Evolutionary conservation across 2,329 filamentous ascomycete species (phyloP).

Genomic region (Onygenales sp.): DNA sequence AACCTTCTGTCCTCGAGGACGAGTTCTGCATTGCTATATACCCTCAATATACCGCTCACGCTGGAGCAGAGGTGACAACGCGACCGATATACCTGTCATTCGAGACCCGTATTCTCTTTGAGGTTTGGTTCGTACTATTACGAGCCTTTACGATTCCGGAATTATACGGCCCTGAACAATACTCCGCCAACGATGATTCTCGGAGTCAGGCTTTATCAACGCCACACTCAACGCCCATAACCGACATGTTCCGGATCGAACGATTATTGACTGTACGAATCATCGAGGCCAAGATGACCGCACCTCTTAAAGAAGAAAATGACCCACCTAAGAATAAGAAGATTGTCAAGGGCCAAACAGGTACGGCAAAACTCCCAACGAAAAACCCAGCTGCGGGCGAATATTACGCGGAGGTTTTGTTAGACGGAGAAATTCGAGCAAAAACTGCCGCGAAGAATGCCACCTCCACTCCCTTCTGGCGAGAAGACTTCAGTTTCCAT

Average conservation of each 20-base stretch:
- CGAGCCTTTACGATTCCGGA: constrained; percentile 88
- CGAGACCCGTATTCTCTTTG: constrained; percentile 81
- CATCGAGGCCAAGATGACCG: constrained; percentile 51
- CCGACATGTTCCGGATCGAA: constrained; percentile 59
- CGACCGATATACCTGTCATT: constrained; percentile 84
- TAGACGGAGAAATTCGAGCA: constrained; percentile 40
- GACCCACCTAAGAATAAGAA: constrained; percentile 24
- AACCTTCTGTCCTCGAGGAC: constrained; percentile 81
- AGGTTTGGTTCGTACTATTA: constrained; percentile 92
- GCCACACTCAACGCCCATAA: constrained; percentile 26
- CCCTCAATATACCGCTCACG: constrained; percentile 73
- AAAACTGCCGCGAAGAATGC: constrained; percentile 40
- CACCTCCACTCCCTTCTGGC: constrained; percentile 39
- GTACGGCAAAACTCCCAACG: constrained; percentile 15
- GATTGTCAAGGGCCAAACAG: constrained; percentile 21
- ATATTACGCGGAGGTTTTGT: constrained; percentile 40
- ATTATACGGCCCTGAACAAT: constrained; percentile 61
- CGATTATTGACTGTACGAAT: constrained; percentile 50
- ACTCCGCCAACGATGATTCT: constrained; percentile 32
- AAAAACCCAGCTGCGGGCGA: constrained; percentile 23
- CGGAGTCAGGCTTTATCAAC: constrained; percentile 19
- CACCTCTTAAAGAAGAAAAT: constrained; percentile 23
- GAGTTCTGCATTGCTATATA: constrained; percentile 94
- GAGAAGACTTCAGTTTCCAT: constrained; percentile 38
- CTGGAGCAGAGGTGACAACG: constrained; percentile 64